Evolutionary conservation across 2,329 filamentous ascomycete genomes (phyloP), one percentile per base, ranked within the genome.

Genomic region (Ophiostoma fasciatum): DNA sequence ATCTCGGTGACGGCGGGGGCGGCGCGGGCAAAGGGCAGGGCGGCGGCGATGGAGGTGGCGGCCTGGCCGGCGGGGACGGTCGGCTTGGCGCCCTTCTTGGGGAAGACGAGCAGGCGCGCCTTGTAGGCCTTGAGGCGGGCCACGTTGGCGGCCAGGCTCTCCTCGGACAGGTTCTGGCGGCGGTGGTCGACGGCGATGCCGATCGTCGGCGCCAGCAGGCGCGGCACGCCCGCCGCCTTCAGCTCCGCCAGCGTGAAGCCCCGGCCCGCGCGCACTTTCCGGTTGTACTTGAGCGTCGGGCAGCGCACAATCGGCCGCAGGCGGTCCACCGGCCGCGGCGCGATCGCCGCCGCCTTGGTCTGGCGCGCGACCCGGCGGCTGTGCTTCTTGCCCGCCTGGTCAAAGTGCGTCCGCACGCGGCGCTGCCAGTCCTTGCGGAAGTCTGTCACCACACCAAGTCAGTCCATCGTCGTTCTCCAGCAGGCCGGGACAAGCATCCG

Each of bases 381-480:
- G 65, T 79, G 76, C 79, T 98, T 98, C 69, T 85, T 84, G 63
- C 88, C 90, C 63, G 90, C 88, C 85, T 96, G 90, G 75, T 98
- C 85, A 73, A 98, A 98, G 77, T 98, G 90, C 68, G 83, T 82
- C 70, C 85, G 83, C 62, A 98, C 90, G 71, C 87, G 83, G 71
- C 85, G 83, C 70, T 96, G 87, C 90, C 90, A 98, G 76, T 98
- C 87, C 84, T 94, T 94, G 71, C 84, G 87, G 83, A 94, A 94
- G 64, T 94, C 82, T 90, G 58, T 46, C 49, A 50, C 38, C 38
- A 35, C 44, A 47, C 42, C 8, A 15, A 13, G 44, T 63, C 54
- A 66, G 64, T 60, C 52, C 52, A 52, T 27, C 28, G 11, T 26
- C 14, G 20, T 45, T 42, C n/a, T n/a, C n/a, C n/a, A n/a, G n/a